phyloP scores from a whole-genome alignment of 2,329 filamentous ascomycete species.

The Fusarium newnesense region DNA sequence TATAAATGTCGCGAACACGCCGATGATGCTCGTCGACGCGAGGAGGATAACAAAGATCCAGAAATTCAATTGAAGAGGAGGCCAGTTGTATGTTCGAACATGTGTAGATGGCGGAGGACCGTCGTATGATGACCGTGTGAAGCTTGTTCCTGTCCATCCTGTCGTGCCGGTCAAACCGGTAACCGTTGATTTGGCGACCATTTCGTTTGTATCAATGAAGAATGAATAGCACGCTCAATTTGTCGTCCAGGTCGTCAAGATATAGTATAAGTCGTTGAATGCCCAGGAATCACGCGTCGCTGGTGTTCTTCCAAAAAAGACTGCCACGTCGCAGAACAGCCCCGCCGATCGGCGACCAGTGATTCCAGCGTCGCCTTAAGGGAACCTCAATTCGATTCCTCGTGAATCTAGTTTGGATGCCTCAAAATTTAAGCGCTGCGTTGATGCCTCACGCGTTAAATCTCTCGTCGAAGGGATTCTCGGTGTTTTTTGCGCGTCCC shows the following conservation, averaged over 20 bases:
- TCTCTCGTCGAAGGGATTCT: neutral
- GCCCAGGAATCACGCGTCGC: slow-evolving; percentile 4
- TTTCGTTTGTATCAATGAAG: slow-evolving; percentile 3
- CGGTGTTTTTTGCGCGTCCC: neutral
- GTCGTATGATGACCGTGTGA: slow-evolving; percentile 56
- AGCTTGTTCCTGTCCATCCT: slow-evolving; percentile 34
- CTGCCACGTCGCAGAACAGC: slow-evolving; percentile 40
- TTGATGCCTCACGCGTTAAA: slow-evolving; percentile 28
- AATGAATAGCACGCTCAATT: neutral
- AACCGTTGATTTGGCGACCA: slow-evolving; percentile 44
- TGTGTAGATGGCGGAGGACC: slow-evolving; percentile 53
- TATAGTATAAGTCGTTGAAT: neutral
- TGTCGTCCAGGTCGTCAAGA: neutral
- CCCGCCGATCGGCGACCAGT: slow-evolving; percentile 36
- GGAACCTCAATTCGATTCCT: neutral
- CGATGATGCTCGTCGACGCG: slow-evolving; percentile 67
- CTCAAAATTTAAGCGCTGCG: slow-evolving; percentile 8
- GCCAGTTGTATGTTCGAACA: slow-evolving; percentile 74
- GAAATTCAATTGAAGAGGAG: slow-evolving; percentile 72
- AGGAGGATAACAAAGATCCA: slow-evolving; percentile 75
- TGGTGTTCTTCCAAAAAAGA: neutral
- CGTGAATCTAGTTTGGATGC: neutral
- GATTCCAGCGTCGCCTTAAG: slow-evolving; percentile 26
- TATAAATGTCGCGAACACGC: slow-evolving; percentile 70
- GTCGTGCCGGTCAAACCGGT: slow-evolving; percentile 47